Base-by-base conservation (phyloP, 2,329 filamentous ascomycete genomes). In the Penicillium sp. region DNA sequence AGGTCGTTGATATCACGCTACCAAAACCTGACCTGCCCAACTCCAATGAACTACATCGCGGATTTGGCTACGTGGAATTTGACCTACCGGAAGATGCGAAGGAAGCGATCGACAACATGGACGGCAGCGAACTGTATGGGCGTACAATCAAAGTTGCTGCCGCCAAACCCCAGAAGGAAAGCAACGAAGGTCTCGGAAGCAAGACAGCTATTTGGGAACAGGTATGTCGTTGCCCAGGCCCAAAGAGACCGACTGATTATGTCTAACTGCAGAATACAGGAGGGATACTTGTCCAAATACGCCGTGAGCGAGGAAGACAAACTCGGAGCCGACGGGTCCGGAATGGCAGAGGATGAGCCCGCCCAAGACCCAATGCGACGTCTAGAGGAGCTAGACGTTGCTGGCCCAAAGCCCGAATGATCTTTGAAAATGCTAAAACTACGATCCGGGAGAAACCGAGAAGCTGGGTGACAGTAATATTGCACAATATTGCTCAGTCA, bases 101-200 rank as follows among this genome's bases (percentile, higher is more conserved):
- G 72, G 94, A 98, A 79, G 95, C 95, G 55, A 97, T 99, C 76
- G 93, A 98, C 83, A 99, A 99, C 75, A 98, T 99, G 94, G 92
- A 99, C 75, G 93, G 97, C 76, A 91, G 93, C 64, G 94, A 98
- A 80, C 86, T 99, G 50, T 98, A 94, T 75, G 96, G 95, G 11
- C 88, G 92, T 63, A 90, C 95, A 15, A 90, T 99, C 76, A 97
- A 93, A 76, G 94, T 98, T 56, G 93, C 92, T 49, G 86, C 90
- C 59, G 96, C 96, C 48, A 99, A 97, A 78, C 88, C 92, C 35
- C 92, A 95, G 65, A 97, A 97, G 83, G 92, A 92, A 70, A 86
- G 88, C 54, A 91, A 91, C 57, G 92, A 96, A 75, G 93, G 93
- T 0, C 77, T 99, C 49, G 93, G 94, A 26, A 96, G 92, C 81